Percentiles rank a stretch among this genome's conserved stretches.
Evolutionary conservation across 164 flowering plant genomes (phyloP).

Genomic region (Liriodendron chinense): DNA sequence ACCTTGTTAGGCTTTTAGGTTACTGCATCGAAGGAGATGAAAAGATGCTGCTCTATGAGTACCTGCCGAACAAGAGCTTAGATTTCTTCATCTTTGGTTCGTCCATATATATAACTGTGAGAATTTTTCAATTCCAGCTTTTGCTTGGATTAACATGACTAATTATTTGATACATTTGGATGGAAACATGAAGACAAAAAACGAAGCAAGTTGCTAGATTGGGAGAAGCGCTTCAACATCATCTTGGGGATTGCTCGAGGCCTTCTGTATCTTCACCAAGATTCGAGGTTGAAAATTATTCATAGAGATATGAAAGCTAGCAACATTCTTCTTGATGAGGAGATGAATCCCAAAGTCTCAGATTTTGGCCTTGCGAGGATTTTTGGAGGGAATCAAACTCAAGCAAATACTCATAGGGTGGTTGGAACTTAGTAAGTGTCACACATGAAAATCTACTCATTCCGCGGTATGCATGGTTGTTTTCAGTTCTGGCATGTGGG

Average conservation of each 20-base stretch:
- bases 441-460: too few relatives aligned
- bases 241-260: constrained; percentile 51
- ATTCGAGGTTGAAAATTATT: constrained; percentile 45
- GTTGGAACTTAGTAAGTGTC: constrained; percentile 40
- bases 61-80: constrained; percentile 31
- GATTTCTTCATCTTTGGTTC: constrained; percentile 28
- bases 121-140: too few relatives aligned
- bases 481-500: too few relatives aligned
- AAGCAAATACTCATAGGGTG: constrained; percentile 22
- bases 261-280: constrained; percentile 57
- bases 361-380: constrained; percentile 53
- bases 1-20: constrained; percentile 37
- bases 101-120: neutral
- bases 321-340: constrained; percentile 46
- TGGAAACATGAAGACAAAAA: neutral
- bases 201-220: constrained; percentile 12
- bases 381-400: constrained; percentile 25
- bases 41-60: constrained; percentile 39
- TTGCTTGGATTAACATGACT: too few relatives aligned
- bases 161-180: too few relatives aligned
- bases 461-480: too few relatives aligned
- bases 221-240: constrained; percentile 24
- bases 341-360: constrained; percentile 47
- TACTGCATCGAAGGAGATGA: constrained; percentile 32
- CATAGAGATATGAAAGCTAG: constrained; percentile 62